Base-by-base conservation (phyloP, 2,329 filamentous ascomycete genomes). In the Cordyceps cicadae region DNA sequence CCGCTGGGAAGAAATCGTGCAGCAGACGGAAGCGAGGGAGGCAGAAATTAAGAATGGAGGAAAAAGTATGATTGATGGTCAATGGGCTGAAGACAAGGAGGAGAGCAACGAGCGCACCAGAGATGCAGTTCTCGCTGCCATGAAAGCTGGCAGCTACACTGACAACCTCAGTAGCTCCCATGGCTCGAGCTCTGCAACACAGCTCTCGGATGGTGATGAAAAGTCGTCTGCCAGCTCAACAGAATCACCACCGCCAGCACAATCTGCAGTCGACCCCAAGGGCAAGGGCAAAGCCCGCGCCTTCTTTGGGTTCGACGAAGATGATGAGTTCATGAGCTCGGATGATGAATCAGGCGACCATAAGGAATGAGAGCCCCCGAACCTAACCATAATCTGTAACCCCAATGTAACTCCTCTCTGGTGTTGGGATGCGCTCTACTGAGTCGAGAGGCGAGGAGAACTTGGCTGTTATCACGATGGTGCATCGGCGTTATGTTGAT, bases 1-100 rank as follows among this genome's bases (percentile, higher is more conserved):
- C 73, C 80, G 92, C 53, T 96, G 92, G 91, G 87, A 96, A 72
- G 84, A 92, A 69, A 88, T 97, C 60, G 88, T 97, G 14, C 89
- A 93, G 54, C 81, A 87, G 62, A 87, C 94, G 0, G 93, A 97
- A 72, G 83, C 86, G 63, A 88, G 87, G 66, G 88, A 96, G 68
- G 87, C 91, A 41, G 92, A 96, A 69, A 84, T 97, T 56, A 87
- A 84, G 72, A 86, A 87, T 63, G 91, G 90, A 11, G 80, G 82
- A 65, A 82, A 85, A 66, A 84, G 86, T 59, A 81, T 87, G 72
- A 74, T 97, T 46, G 91, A 97, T 69, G 91, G 90, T 0, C 89
- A 93, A 70, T 99, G 93, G 92, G 87, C 97, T 46, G 94, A 99
- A 71, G 88, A 91, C 65, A 96, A 95, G 74, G 92, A 97, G 67